These are phyloP conservation scores for Talaromyces funiculosus DNA, from an alignment of 2,329 filamentous ascomycete species.

Conservation along the genomic window DNA sequence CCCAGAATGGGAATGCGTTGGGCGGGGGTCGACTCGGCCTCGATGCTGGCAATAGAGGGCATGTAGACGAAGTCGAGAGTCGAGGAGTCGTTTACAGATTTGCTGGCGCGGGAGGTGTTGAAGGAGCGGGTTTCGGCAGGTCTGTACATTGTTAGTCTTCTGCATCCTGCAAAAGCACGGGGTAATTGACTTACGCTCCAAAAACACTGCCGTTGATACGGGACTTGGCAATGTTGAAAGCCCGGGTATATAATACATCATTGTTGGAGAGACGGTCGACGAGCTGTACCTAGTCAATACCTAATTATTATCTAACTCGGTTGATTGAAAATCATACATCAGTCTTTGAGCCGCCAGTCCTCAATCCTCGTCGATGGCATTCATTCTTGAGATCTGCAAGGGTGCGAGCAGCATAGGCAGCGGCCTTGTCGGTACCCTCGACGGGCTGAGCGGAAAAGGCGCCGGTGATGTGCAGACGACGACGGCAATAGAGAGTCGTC, in stretches of 20 bases:
- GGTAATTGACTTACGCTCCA: conserved; percentile 27
- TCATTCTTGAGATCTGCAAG: conserved; percentile 48
- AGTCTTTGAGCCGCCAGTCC: conserved; percentile 43
- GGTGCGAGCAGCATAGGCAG: conserved; percentile 47
- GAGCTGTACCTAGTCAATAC: conserved; percentile 32
- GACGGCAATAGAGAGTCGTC: conserved; percentile 32
- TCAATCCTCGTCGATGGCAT: conserved; percentile 46
- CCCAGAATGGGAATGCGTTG: conserved; percentile 49
- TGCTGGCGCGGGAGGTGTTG: conserved; percentile 56
- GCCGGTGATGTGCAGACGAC: conserved; percentile 56
- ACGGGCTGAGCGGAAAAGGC: conserved; percentile 50
- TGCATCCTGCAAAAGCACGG: not conserved
- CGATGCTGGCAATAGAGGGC: conserved; percentile 46
- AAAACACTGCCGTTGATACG: conserved; percentile 41
- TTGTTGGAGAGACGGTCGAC: conserved; percentile 49
- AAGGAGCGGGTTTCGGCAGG: conserved; percentile 45
- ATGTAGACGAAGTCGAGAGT: conserved; percentile 61
- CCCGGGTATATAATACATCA: conserved; percentile 48
- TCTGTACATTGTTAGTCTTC: not conserved
- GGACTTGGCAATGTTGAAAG: conserved; percentile 51
- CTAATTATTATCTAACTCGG: not conserved
- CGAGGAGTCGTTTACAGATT: conserved; percentile 53
- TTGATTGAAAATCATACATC: conserved; percentile 39
- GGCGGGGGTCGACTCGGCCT: conserved; percentile 24
- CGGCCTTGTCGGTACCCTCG: conserved; percentile 48